phyloP scores from a whole-genome alignment of 2,329 filamentous ascomycete genomes.

The Diplodia scrobiculata region DNA sequence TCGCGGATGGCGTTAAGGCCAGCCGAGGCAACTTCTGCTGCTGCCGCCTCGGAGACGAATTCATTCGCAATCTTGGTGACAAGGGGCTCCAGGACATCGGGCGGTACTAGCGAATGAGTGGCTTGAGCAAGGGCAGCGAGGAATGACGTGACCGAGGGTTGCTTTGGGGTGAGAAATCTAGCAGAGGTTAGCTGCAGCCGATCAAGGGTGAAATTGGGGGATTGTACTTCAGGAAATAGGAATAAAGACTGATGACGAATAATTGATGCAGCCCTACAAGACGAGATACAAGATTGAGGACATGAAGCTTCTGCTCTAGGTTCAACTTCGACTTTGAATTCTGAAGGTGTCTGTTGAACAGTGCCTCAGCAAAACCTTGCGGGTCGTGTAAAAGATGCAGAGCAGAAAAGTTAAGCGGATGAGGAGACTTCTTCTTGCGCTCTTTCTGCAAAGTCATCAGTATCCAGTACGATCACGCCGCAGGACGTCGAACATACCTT shows the following conservation, averaged over 20 bases:
- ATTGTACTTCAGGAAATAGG: slow-evolving; percentile 80
- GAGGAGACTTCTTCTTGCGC: slow-evolving; percentile 82
- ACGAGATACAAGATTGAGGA: slow-evolving; percentile 86
- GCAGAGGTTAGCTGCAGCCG: slow-evolving; percentile 14
- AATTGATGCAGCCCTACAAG: slow-evolving; percentile 91
- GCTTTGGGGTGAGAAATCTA: slow-evolving; percentile 72
- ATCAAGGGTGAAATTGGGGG: slow-evolving; percentile 39
- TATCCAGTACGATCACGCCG: neutral
- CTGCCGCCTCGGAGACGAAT: slow-evolving; percentile 92
- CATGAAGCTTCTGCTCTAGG: slow-evolving; percentile 84
- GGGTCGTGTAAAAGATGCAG: slow-evolving; percentile 92
- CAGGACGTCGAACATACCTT: slow-evolving; percentile 41
- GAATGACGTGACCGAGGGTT: slow-evolving; percentile 89
- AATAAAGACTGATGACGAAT: slow-evolving; percentile 86
- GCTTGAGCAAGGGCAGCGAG: slow-evolving; percentile 89
- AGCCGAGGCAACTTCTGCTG: slow-evolving; percentile 85
- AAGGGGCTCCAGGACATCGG: slow-evolving; percentile 86
- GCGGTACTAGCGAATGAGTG: slow-evolving; percentile 86
- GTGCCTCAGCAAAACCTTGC: slow-evolving; percentile 84
- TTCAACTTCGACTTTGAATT: slow-evolving; percentile 81
- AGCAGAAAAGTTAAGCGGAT: slow-evolving; percentile 92
- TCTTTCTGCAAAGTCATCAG: slow-evolving; percentile 54
- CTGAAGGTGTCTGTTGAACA: slow-evolving; percentile 90
- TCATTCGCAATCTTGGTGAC: slow-evolving; percentile 97
- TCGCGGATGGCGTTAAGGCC: slow-evolving; percentile 94